Conservation (phyloP, 305 asterid species). For the Solanum hybrid region DNA sequence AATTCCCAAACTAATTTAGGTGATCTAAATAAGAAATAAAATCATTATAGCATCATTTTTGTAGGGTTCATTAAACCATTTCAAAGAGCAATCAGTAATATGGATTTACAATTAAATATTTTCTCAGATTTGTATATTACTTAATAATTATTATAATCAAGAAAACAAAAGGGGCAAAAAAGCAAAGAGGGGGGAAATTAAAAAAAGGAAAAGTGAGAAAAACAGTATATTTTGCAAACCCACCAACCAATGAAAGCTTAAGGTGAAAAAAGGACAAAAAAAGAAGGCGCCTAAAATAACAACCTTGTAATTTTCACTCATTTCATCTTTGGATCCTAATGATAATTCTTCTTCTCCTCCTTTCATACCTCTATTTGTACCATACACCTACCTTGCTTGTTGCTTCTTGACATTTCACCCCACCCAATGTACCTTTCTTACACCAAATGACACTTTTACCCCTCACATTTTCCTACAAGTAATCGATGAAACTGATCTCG, state of each 20-base stretch:
- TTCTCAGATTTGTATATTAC: neutral
- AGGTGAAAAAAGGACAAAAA: neutral
- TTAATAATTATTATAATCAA: neutral
- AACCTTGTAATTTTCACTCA: neutral
- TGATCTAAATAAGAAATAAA: neutral
- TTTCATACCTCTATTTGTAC: neutral
- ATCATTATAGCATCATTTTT: neutral
- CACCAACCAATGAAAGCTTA: neutral
- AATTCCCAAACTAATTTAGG: neutral
- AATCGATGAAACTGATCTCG: neutral
- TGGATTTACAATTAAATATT: neutral
- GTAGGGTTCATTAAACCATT: neutral
- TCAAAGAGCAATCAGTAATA: neutral
- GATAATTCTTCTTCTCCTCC: neutral
- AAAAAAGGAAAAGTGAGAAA: slow-evolving; percentile 1
- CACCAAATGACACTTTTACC: neutral
- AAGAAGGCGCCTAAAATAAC: neutral
- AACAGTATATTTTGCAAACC: neutral
- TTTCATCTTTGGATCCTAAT: neutral
- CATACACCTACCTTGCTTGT: neutral
- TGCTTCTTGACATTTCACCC: neutral
- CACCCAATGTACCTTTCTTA: neutral
- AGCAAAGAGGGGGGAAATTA: neutral
- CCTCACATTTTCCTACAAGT: neutral
- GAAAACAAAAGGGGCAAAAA: neutral